A percentile compares a stretch with the other conserved stretches of the same genome.
These are phyloP conservation scores for Trichoderma lentiforme DNA, from an alignment of 2,329 filamentous ascomycete species.

Conservation along the genomic window DNA sequence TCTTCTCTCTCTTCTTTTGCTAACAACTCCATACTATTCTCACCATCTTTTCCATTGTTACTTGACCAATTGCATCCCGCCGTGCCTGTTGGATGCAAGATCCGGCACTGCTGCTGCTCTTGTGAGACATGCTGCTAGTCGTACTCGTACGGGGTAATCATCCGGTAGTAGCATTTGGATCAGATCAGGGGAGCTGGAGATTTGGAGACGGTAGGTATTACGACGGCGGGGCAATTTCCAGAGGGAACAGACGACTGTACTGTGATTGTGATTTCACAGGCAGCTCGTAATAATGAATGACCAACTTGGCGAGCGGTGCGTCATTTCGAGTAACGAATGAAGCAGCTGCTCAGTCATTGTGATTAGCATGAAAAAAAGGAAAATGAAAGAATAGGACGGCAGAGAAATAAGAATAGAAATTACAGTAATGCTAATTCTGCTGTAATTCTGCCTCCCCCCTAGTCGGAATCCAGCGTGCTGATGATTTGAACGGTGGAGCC, in stretches of 20 bases:
- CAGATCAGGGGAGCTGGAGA: slow-evolving; percentile 5
- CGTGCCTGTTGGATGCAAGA: background rate
- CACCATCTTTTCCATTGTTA: background rate
- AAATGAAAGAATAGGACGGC: background rate
- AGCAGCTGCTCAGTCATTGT: background rate
- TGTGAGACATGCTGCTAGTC: background rate
- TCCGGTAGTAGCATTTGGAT: background rate
- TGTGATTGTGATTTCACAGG: background rate
- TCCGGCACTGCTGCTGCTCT: background rate
- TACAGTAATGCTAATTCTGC: background rate
- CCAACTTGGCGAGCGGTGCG: background rate
- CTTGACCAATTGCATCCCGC: background rate
- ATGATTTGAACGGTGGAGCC: slow-evolving; percentile 1
- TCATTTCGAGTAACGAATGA: background rate
- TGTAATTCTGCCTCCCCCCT: background rate
- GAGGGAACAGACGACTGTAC: background rate
- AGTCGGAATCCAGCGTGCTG: background rate
- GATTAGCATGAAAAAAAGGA: background rate
- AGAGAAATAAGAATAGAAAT: background rate
- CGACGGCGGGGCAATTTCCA: slow-evolving; percentile 1
- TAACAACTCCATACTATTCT: no score
- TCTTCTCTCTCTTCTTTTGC: background rate
- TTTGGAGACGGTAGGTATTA: slow-evolving; percentile 5
- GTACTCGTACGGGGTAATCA: background rate
- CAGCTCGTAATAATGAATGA: background rate